A percentile compares a stretch with the other conserved stretches of the same genome.
Evolutionary conservation across 169 alveolate genomes (phyloP).

Genomic region (Eimeria falciformis): DNA sequence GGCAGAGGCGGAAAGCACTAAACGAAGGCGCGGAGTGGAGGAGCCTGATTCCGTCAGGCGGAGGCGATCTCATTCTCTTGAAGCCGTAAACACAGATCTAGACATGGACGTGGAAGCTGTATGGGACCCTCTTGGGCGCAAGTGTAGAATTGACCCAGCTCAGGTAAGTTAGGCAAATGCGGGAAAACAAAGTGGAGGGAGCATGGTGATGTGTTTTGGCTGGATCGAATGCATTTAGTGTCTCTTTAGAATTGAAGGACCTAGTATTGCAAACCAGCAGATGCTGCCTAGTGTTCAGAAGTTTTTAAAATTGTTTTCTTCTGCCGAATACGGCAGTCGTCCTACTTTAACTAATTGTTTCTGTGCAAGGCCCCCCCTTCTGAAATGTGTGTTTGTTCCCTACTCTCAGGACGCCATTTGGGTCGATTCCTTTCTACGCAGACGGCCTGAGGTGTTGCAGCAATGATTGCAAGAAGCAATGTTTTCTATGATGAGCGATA

Average conservation of each 20-base stretch:
- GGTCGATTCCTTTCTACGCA: constrained; percentile 61
- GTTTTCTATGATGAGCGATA: no score
- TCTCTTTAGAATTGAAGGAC: no score
- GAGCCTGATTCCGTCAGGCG: neutral
- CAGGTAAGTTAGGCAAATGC: neutral
- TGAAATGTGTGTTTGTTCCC: neutral
- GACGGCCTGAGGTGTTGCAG: constrained; percentile 54
- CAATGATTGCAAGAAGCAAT: no score
- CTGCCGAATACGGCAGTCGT: no score
- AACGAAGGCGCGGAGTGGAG: constrained; percentile 32
- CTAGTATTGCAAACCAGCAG: no score
- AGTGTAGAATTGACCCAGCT: neutral
- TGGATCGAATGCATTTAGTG: no score
- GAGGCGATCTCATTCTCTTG: constrained; percentile 23
- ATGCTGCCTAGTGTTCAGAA: no score
- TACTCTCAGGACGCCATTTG: constrained; percentile 53
- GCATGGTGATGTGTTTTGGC: no score
- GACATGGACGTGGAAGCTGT: constrained; percentile 53
- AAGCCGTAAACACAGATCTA: constrained; percentile 9
- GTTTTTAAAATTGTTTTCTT: no score
- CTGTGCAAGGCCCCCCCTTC: no score
- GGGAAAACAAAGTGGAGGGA: neutral
- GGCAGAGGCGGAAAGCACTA: constrained; percentile 49
- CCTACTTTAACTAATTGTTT: no score
- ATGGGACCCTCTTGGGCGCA: constrained; percentile 51